Evolutionary conservation across 495 filamentous ascomycete genomes (phyloP).

Genomic region (Penicillium alfredii): DNA sequence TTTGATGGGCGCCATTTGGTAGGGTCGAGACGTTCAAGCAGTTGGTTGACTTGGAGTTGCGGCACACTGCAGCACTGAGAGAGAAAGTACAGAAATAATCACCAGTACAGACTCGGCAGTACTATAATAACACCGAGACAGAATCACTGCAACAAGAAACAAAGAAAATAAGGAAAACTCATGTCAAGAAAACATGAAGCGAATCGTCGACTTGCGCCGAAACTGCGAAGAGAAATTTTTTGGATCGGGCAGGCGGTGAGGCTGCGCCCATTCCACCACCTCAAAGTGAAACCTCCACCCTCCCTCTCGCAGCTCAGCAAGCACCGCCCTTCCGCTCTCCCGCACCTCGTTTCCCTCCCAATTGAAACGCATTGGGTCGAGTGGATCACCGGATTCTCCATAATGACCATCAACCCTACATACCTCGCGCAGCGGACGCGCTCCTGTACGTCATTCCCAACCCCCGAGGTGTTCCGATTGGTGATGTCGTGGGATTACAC

Average conservation of each 20-base stretch:
- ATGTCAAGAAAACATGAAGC: constrained; percentile 4
- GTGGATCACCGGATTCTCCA: constrained; percentile 13
- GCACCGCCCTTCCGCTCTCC: constrained; percentile 15
- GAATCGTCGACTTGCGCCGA: not conserved
- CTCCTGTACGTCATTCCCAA: constrained; percentile 64
- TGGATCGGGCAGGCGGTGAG: constrained; percentile 44
- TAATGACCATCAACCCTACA: constrained; percentile 83
- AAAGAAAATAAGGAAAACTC: constrained; percentile 5
- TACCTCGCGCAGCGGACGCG: constrained; percentile 85
- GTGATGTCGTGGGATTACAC: too few relatives aligned
- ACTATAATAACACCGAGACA: too few relatives aligned
- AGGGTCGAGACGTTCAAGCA: constrained; percentile 2
- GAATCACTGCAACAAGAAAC: constrained; percentile 5
- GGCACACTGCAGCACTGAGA: not conserved
- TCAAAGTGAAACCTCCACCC: constrained; percentile 29
- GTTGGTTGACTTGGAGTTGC: not conserved
- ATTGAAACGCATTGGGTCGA: constrained; percentile 20
- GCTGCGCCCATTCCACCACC: constrained; percentile 11
- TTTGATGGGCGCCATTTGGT: constrained; percentile 34
- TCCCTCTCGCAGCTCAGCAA: constrained; percentile 19
- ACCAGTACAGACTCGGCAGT: too few relatives aligned
- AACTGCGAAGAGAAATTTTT: constrained; percentile 32
- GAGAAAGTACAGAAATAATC: constrained; percentile 6
- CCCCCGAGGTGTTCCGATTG: constrained; percentile 21
- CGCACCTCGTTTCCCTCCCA: constrained; percentile 10